Percentiles rank a stretch among this genome's conserved stretches.
Evolutionary conservation across 257 asterid genomes (phyloP).

Genomic region (Przewalskia tangutica): DNA sequence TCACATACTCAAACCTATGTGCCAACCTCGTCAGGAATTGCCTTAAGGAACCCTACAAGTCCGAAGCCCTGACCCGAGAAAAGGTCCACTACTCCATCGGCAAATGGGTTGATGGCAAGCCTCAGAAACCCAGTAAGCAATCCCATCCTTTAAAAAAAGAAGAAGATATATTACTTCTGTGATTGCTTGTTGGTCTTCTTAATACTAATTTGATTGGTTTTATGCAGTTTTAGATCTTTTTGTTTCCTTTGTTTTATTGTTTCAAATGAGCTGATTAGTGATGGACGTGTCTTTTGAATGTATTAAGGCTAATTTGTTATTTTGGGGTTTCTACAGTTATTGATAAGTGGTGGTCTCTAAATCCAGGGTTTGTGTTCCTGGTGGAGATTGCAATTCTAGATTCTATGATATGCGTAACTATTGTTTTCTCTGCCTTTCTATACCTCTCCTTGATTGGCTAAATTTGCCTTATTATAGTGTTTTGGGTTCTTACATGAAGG

Average conservation of each 20-base stretch:
- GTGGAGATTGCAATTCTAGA: neutral
- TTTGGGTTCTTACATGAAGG: neutral
- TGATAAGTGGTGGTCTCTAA: neutral
- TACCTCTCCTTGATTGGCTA: neutral
- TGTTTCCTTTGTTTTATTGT: neutral
- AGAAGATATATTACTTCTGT: neutral
- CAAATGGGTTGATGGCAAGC: constrained; percentile 72
- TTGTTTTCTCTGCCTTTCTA: neutral
- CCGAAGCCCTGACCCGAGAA: constrained; percentile 73
- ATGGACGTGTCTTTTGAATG: neutral
- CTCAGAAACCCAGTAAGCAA: constrained; percentile 58
- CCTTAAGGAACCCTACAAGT: constrained; percentile 63
- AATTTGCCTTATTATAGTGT: neutral
- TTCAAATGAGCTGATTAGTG: neutral
- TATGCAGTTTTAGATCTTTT: neutral
- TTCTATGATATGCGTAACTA: neutral
- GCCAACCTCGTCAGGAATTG: constrained; percentile 81
- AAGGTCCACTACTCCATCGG: constrained; percentile 72
- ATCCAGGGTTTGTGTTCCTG: neutral
- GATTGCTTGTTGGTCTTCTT: neutral
- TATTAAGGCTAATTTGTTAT: neutral
- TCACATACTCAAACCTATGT: constrained; percentile 71
- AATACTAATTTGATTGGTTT: neutral
- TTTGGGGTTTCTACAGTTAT: neutral
- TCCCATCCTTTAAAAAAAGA: too few species aligned